A percentile compares a stretch with the other conserved stretches of the same genome.
phyloP scores from a whole-genome alignment of 2,329 filamentous ascomycete genomes.

The Colletotrichum scovillei region DNA sequence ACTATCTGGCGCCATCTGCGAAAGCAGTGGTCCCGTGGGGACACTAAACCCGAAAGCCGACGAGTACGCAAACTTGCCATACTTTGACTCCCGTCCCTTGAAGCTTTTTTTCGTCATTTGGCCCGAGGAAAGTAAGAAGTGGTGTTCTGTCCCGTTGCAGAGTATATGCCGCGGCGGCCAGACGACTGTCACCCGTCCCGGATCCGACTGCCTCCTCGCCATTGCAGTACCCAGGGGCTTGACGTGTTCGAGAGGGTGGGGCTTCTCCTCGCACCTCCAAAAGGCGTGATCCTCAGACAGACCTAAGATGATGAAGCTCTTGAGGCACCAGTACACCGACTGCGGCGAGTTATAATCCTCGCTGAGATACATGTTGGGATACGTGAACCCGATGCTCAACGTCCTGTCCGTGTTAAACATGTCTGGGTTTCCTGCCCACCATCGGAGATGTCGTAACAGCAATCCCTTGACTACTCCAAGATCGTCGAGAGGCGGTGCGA shows the following conservation, averaged over 20 bases:
- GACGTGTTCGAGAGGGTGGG: conserved; percentile 42
- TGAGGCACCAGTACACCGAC: conserved; percentile 60
- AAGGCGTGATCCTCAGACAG: conserved; percentile 49
- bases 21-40: conserved; percentile 43
- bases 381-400: conserved; percentile 49
- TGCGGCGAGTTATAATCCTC: conserved; percentile 64
- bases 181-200: background rate
- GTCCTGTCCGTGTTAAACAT: conserved; percentile 57
- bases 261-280: conserved; percentile 51
- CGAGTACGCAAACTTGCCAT: conserved; percentile 52
- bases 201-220: background rate
- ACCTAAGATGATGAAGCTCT: conserved; percentile 52
- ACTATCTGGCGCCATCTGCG: conserved; percentile 39
- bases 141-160: conserved; percentile 47
- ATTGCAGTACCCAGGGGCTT: background rate
- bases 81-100: conserved; percentile 51
- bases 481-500: conserved; percentile 47
- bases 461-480: conserved; percentile 52
- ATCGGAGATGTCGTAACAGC: conserved; percentile 55
- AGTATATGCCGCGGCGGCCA: conserved; percentile 53
- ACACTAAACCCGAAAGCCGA: conserved; percentile 51
- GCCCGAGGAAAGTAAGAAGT: conserved; percentile 50
- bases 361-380: conserved; percentile 57
- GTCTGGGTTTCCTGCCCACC: conserved; percentile 50
- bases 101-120: conserved; percentile 47